Percentiles rank a stretch among this genome's conserved stretches.
Conservation (phyloP, 1,139 yeast genomes). For the Williopsis jadinii region DNA sequence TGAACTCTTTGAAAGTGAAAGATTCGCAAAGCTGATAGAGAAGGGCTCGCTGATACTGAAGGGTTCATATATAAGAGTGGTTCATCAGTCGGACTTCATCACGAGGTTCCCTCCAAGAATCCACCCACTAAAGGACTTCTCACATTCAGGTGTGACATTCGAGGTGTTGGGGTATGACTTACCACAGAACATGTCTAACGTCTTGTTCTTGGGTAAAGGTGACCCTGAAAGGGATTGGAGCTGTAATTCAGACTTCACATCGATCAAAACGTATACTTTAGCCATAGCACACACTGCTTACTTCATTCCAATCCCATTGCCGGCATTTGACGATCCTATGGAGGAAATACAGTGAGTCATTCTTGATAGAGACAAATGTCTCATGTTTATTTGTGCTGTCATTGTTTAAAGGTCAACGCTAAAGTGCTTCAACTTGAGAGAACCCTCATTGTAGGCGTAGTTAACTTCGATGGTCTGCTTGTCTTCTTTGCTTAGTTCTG, state of each 20-base stretch:
- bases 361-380: too few relatives aligned
- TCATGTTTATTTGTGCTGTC: too few relatives aligned
- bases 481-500: background rate
- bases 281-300: background rate
- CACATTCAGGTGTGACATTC: background rate
- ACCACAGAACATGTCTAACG: background rate
- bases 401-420: constrained; percentile 1
- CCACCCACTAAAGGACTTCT: background rate
- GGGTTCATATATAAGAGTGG: constrained; percentile 39
- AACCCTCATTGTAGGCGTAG: constrained; percentile 3
- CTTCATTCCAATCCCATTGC: background rate
- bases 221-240: background rate
- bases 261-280: background rate
- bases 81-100: background rate
- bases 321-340: background rate
- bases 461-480: background rate
- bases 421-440: constrained; percentile 22
- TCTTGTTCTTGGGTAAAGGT: background rate
- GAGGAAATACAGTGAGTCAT: too few relatives aligned
- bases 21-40: constrained; percentile 22
- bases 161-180: background rate
- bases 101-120: background rate
- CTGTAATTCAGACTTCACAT: background rate
- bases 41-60: constrained; percentile 23
- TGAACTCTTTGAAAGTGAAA: constrained; percentile 34